Evolutionary conservation across 2,329 filamentous ascomycete genomes (phyloP).

Genomic region (Fusarium torreyae): DNA sequence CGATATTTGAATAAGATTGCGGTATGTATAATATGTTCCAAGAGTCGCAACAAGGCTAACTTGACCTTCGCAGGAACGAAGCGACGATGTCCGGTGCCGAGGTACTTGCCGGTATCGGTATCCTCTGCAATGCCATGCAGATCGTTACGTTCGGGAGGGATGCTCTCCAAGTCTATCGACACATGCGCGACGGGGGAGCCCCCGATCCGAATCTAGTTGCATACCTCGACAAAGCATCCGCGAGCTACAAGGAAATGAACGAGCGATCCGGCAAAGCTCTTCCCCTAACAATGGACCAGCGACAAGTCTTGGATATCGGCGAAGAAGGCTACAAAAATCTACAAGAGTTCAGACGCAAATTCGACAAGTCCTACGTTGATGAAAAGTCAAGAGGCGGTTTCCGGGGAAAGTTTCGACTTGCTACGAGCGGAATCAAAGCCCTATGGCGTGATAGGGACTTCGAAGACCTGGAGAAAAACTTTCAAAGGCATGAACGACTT

Average conservation of each 20-base stretch:
- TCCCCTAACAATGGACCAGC: fast-evolving
- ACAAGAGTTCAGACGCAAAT: fast-evolving
- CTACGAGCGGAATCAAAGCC: background rate
- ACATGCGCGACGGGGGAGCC: background rate
- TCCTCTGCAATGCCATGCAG: conserved; percentile 5
- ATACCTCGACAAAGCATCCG: background rate
- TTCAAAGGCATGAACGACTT: background rate
- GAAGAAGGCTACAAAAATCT: background rate
- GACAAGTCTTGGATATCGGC: background rate
- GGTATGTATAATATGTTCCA: too few species aligned
- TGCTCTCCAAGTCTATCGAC: background rate
- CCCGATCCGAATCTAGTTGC: background rate
- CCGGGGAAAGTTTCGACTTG: fast-evolving
- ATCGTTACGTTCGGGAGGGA: conserved; percentile 3
- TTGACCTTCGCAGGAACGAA: too few species aligned
- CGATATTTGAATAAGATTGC: too few species aligned
- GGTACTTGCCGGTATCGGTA: background rate
- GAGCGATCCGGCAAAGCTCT: fast-evolving
- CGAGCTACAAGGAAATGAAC: background rate
- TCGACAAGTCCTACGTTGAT: background rate
- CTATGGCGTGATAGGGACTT: background rate
- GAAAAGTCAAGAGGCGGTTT: background rate
- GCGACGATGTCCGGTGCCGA: background rate
- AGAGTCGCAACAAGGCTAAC: too few species aligned
- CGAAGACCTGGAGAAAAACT: background rate